phyloP scores from a whole-genome alignment of 116 monocot genomes.

The Cymodocea nodosa region DNA sequence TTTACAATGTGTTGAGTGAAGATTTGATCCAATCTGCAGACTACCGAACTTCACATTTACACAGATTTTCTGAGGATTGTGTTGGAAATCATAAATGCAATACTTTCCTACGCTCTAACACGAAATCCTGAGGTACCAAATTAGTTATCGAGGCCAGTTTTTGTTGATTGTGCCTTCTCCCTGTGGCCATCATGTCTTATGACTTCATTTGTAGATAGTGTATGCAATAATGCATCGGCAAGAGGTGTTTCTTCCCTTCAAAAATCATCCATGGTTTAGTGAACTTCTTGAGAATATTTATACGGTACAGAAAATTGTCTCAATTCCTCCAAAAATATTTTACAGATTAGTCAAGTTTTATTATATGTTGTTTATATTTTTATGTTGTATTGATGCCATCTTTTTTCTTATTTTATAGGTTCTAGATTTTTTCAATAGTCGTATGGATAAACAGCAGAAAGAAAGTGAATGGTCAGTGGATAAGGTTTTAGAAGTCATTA shows the following conservation, averaged over 20 bases:
- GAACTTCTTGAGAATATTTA: slow-evolving; percentile 93
- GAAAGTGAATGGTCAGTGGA: slow-evolving; percentile 96
- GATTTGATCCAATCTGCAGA: slow-evolving; percentile 31
- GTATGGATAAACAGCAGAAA: slow-evolving; percentile 75
- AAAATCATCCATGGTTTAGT: slow-evolving; percentile 86
- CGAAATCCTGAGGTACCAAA: slow-evolving; percentile 77
- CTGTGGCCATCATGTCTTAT: not conserved
- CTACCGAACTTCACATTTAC: slow-evolving; percentile 93
- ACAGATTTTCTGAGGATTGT: slow-evolving; percentile 92
- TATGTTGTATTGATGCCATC: not conserved
- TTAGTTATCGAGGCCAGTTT: not conserved
- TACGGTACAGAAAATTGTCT: slow-evolving; percentile 26
- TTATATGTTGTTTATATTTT: not conserved
- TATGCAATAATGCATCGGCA: slow-evolving; percentile 96
- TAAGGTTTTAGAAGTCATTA: slow-evolving; percentile 79
- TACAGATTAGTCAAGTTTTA: not conserved
- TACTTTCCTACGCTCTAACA: slow-evolving; percentile 80
- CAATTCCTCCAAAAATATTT: not conserved
- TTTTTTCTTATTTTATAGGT: slow-evolving; percentile 32
- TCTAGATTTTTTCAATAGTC: slow-evolving; percentile 93
- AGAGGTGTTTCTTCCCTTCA: slow-evolving; percentile 88
- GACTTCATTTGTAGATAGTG: slow-evolving; percentile 46
- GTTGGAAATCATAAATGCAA: slow-evolving; percentile 90
- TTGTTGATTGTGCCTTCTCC: not conserved
- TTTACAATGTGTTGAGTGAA: not conserved